These are phyloP conservation scores for Coemansia sp. DNA, from an alignment of 192 early-diverging fungal genomes.

Conservation along the genomic window DNA sequence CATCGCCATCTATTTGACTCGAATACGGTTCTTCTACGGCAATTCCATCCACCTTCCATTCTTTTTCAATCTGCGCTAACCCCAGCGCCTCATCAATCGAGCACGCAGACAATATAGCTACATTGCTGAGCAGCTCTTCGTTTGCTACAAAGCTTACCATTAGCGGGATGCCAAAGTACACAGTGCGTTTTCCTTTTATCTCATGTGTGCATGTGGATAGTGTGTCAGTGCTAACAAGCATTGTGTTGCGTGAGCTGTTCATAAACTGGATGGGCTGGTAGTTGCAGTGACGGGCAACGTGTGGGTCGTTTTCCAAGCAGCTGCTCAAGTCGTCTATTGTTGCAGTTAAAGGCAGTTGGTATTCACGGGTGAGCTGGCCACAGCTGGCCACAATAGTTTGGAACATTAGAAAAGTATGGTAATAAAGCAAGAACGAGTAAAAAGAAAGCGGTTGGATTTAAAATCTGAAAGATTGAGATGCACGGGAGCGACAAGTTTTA, in stretches of 20 bases:
- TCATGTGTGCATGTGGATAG: background rate
- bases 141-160: background rate
- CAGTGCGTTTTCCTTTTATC: background rate
- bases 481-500: background rate
- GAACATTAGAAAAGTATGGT: background rate
- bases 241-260: background rate
- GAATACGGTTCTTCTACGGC: background rate
- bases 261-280: background rate
- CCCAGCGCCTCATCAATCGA: background rate
- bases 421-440: background rate
- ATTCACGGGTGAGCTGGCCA: background rate
- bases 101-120: background rate
- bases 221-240: background rate
- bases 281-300: background rate
- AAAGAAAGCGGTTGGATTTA: background rate
- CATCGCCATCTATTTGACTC: background rate
- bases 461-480: background rate
- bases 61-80: background rate
- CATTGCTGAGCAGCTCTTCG: background rate
- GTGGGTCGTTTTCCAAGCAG: background rate
- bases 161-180: background rate
- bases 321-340: background rate
- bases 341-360: background rate
- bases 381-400: background rate
- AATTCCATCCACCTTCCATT: background rate